Conservation (phyloP, 495 filamentous ascomycete species). For the Aspergillus asperescens region DNA sequence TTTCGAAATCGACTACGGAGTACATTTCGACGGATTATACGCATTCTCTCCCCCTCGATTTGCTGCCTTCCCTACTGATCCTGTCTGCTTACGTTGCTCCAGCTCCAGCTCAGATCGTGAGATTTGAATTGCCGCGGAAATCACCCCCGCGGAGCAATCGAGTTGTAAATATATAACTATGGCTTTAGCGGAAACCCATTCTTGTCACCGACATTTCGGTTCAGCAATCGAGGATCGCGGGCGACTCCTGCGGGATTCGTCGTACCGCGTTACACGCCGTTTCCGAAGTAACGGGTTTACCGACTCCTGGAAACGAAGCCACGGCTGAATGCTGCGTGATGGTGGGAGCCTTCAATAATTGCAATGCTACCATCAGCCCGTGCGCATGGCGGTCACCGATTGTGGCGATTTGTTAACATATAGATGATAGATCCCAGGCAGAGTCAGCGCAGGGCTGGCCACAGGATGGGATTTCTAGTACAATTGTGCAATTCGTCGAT, state of each 20-base stretch:
- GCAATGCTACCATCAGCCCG: neutral
- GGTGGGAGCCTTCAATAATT: neutral
- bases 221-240: conserved; percentile 2
- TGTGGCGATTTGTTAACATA: neutral
- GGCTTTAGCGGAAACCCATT: conserved; percentile 5
- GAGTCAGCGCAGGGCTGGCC: neutral
- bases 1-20: neutral
- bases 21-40: neutral
- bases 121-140: neutral
- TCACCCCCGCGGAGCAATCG: neutral
- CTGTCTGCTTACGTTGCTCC: neutral
- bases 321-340: neutral
- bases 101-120: neutral
- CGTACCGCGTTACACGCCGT: conserved; percentile 2
- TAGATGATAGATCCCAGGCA: neutral
- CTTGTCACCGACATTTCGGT: conserved; percentile 17
- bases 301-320: neutral
- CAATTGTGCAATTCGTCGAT: neutral
- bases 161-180: neutral
- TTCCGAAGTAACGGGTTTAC: neutral
- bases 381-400: neutral
- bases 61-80: neutral
- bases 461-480: neutral
- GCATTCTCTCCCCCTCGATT: neutral
- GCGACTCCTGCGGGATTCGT: conserved; percentile 4